Conservation (phyloP, 2,329 filamentous ascomycete species). For the Claviceps spartinae region DNA sequence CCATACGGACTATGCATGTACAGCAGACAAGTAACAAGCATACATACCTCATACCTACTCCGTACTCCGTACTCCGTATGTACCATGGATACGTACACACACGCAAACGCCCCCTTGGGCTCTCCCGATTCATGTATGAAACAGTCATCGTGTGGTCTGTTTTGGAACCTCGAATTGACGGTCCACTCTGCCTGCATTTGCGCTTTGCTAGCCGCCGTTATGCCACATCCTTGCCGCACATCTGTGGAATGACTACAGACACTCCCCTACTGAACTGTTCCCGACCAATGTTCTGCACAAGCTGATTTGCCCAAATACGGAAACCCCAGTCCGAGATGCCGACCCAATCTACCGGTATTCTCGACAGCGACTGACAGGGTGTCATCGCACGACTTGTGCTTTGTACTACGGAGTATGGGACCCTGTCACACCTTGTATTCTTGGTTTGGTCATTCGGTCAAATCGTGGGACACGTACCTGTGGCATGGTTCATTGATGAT, state of each 20-base stretch:
- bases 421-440: neutral
- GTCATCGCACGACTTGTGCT: neutral
- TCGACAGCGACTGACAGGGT: neutral
- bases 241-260: neutral
- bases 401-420: neutral
- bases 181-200: neutral
- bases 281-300: neutral
- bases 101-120: too few species aligned
- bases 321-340: constrained; percentile 4
- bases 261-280: neutral
- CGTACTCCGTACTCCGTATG: too few species aligned
- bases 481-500: neutral
- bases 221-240: neutral
- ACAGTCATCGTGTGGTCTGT: too few species aligned
- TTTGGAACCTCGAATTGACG: too few species aligned
- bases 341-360: constrained; percentile 8
- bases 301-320: constrained; percentile 6
- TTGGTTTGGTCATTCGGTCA: neutral
- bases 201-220: neutral
- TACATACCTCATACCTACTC: too few species aligned
- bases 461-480: neutral
- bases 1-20: too few species aligned
- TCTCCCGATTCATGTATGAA: too few species aligned
- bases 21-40: too few species aligned
- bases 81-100: too few species aligned